Conservation (phyloP, 2,329 filamentous ascomycete species). For the Cytospora schulzeri region DNA sequence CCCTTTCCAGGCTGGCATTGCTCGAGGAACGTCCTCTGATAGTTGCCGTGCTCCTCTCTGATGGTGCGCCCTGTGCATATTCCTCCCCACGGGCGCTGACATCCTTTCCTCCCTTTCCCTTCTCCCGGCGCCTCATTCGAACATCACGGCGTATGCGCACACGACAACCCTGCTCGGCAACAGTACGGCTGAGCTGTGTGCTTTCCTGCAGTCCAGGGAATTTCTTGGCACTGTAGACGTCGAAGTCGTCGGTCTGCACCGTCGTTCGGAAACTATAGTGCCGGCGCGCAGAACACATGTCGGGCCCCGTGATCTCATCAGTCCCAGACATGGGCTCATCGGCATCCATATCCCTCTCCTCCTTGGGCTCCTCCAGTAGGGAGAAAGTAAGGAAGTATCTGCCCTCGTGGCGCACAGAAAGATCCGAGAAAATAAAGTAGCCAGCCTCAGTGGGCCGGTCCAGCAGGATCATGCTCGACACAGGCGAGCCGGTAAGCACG, state of each 20-base stretch:
- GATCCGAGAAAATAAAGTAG: constrained; percentile 97
- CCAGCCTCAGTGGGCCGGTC: constrained; percentile 79
- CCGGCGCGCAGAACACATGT: constrained; percentile 23
- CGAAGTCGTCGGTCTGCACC: constrained; percentile 78
- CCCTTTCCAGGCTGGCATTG: constrained; percentile 37
- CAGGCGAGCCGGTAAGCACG: constrained; percentile 90
- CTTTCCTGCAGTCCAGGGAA: constrained; percentile 93
- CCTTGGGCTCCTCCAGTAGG: constrained; percentile 91
- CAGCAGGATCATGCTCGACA: constrained; percentile 93
- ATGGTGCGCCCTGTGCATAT: constrained; percentile 33
- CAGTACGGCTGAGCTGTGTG: constrained; percentile 82
- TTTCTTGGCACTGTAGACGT: constrained; percentile 95
- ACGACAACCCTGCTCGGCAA: constrained; percentile 95
- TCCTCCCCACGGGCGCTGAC: constrained; percentile 37
- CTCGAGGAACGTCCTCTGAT: constrained; percentile 38
- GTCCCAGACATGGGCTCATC: constrained; percentile 43
- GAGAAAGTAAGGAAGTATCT: constrained; percentile 90
- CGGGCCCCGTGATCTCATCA: constrained; percentile 37
- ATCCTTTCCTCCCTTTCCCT: constrained; percentile 35
- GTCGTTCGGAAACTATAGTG: constrained; percentile 26
- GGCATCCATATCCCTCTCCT: constrained; percentile 73
- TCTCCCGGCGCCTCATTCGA: constrained; percentile 54
- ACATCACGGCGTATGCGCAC: constrained; percentile 89
- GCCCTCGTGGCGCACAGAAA: constrained; percentile 94
- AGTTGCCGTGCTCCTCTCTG: constrained; percentile 38